Evolutionary conservation across 495 filamentous ascomycete genomes (phyloP), one percentile per base, ranked within the genome.

Genomic region (Beverwykella pulmonaria): DNA sequence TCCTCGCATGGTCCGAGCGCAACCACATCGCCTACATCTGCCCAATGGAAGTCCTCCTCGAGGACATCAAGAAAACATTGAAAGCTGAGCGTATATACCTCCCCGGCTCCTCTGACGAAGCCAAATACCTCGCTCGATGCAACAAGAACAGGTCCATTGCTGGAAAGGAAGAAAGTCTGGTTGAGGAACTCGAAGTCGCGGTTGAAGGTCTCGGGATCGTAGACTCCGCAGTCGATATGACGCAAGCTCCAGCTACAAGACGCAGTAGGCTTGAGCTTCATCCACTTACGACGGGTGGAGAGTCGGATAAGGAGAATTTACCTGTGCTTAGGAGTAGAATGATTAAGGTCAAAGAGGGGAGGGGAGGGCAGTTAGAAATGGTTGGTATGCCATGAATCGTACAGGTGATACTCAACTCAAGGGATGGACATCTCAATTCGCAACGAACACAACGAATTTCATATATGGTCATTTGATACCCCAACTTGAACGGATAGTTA

Each of bases 21-120:
- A 92, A 85, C 70, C 82, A 84, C 65, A 86, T 88, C 32, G 90
- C 91, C 9, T 97, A 94, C 77, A 92, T 98, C 65, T 90, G 90
- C 61, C 93, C 93, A 2, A 98, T 98, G 93, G 90, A 98, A 57
- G 83, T 97, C 6, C 78, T 95, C 20, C 81, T 97, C 17, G 82
- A 87, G 39, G 93, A 98, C 71, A 97, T 98, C 63, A 85, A 86
- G 20, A 85, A 87, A 47, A 90, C 87, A 0, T 80, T 98, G 6
- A 83, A 82, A 10, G 88, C 86, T 0, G 65, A 66, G 1, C 78
- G 78, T 23, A 79, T 89, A 10, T 71, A 79, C 12, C 76, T 89
- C 8, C 87, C 87, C 0, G 80, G 83, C 4, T 77, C 77, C 15
- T 62, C 30, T 3, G 63, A 71, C 23, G 50, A 71, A 61, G 50